These are phyloP conservation scores for Mycena haematopus DNA, from an alignment of 768 basidiomycete genomes.

Conservation along the genomic window DNA sequence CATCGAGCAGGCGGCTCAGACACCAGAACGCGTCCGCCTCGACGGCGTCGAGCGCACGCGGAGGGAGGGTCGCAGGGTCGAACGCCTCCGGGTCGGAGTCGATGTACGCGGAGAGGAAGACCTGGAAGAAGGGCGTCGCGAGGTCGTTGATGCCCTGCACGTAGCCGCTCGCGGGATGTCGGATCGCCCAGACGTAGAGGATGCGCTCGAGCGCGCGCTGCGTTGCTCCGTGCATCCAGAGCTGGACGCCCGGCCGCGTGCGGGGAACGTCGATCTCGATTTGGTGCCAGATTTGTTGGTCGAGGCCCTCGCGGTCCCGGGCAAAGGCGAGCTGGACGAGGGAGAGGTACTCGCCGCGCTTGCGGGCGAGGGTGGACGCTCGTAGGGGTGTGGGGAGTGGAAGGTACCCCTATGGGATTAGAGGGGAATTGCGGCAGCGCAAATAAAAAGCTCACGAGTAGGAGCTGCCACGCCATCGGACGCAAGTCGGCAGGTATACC, in stretches of 20 bases:
- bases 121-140: constrained; percentile 96
- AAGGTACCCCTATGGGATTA: constrained; percentile 77
- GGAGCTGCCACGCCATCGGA: constrained; percentile 92
- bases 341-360: constrained; percentile 90
- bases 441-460: constrained; percentile 68
- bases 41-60: constrained; percentile 76
- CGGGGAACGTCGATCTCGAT: constrained; percentile 98
- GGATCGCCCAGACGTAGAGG: constrained; percentile 98
- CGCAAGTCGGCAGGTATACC: constrained; percentile 89
- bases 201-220: constrained; percentile 95
- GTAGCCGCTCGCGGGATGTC: constrained; percentile 98
- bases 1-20: constrained; percentile 91
- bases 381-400: constrained; percentile 84
- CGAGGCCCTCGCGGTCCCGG: constrained; percentile 82
- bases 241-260: constrained; percentile 85
- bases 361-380: constrained; percentile 77
- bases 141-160: constrained; percentile 99
- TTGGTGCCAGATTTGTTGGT: constrained; percentile 99
- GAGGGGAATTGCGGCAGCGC: constrained; percentile 14
- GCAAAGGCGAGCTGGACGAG: constrained; percentile 91
- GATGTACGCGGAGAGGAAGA: constrained; percentile 94
- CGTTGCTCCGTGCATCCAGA: constrained; percentile 92
- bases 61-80: constrained; percentile 78
- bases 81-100: constrained; percentile 92
- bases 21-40: constrained; percentile 99